Base-by-base conservation (phyloP, 257 asterid genomes). In the Paraleonurus japonicus region DNA sequence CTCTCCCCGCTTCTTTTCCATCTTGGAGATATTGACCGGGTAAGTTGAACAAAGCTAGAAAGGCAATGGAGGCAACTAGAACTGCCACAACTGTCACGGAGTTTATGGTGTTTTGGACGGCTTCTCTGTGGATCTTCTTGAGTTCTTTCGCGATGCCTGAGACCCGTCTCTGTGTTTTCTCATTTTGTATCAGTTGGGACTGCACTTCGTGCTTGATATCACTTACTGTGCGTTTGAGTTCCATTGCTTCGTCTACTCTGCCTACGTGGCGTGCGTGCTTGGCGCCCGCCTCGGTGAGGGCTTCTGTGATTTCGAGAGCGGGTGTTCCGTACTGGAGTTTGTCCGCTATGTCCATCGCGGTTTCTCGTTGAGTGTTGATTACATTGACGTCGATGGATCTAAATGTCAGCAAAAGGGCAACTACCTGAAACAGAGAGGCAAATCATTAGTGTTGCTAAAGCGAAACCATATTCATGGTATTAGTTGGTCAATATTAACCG, bases 321-420 rank as follows among this genome's bases (percentile, higher is more conserved):
- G 87, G 82, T 4, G 75, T 78, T 33, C 98, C 97, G 2, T 88
- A 95, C 69, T 81, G 98, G 80, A 95, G 96, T 71, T 87, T 90
- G 80, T 95, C 98, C 2, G 96, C 97, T 45, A 95, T 83, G 88
- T 95, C 99, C 98, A 95, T 85, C 6, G 98, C 90, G 4, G 99
- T 95, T 80, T 95, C 96, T 2, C 74, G 85, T 37, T 85, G 92
- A 54, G 82, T 85, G 80, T 95, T 95, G 1, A 95, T 83, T 50
- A 84, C 92, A 20, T 95, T 95, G 58, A 92, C 82, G 12, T 90
- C 90, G 16, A 88, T 76, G 62, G 94, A 82, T 47, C 86, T 73
- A 70, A 82, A 88, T 3, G 79, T 27, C 62, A 95, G 90, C 78
- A 95, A 57, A 32, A 89, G 85, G 71, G 83, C 61, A 54, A 92